These are phyloP conservation scores for Leucocoprinus birnbaumii DNA, from an alignment of 768 basidiomycete species.

Conservation along the genomic window DNA sequence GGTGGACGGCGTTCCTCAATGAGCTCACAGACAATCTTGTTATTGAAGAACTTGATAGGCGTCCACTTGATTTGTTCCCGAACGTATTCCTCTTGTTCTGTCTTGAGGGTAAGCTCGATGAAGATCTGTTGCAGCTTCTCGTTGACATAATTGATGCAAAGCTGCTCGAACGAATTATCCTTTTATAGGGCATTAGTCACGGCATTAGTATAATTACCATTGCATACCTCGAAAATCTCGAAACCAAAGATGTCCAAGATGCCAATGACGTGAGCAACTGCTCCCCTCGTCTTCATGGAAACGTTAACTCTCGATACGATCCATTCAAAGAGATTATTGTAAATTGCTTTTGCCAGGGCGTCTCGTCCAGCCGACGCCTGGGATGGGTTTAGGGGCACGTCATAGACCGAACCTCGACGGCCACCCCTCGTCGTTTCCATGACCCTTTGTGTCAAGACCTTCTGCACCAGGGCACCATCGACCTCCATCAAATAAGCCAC, in stretches of 20 bases:
- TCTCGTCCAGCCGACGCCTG: slow-evolving; percentile 89
- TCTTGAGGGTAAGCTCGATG: slow-evolving; percentile 97
- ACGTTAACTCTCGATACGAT: slow-evolving; percentile 95
- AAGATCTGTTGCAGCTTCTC: slow-evolving; percentile 99
- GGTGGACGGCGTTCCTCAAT: slow-evolving; percentile 97
- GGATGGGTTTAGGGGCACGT: slow-evolving; percentile 90
- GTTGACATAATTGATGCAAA: slow-evolving; percentile 99
- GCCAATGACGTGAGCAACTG: slow-evolving; percentile 81
- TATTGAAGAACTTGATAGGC: slow-evolving; percentile 98
- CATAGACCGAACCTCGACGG: slow-evolving; percentile 92
- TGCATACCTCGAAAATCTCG: slow-evolving; percentile 88
- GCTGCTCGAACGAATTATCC: slow-evolving; percentile 96
- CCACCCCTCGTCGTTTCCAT: slow-evolving; percentile 95
- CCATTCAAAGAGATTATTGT: slow-evolving; percentile 99
- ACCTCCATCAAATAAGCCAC: slow-evolving; percentile 92
- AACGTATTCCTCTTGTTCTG: slow-evolving; percentile 99
- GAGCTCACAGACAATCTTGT: slow-evolving; percentile 96
- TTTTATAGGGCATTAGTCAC: slow-evolving; percentile 24
- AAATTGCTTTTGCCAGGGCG: slow-evolving; percentile 92
- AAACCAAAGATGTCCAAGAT: slow-evolving; percentile 99
- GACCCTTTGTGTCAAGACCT: slow-evolving; percentile 79
- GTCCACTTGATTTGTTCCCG: slow-evolving; percentile 99
- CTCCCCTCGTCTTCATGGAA: slow-evolving; percentile 87
- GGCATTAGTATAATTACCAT: background rate
- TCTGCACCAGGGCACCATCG: slow-evolving; percentile 76